A percentile compares a stretch with the other conserved stretches of the same genome.
Evolutionary conservation across 2,329 filamentous ascomycete genomes (phyloP).

Genomic region (Orbilia blumenaviensis): DNA sequence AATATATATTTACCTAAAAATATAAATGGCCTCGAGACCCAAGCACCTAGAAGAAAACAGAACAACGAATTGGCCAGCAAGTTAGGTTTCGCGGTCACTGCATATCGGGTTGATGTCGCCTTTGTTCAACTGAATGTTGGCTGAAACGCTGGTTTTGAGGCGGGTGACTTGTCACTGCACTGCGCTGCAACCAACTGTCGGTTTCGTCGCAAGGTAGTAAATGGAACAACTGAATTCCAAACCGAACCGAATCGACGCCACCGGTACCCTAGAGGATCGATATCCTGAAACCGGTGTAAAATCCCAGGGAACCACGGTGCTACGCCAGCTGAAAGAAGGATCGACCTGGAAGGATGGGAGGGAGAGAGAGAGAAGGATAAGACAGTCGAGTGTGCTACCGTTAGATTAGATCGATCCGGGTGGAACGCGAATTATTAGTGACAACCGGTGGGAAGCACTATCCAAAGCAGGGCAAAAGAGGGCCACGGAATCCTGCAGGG

Average conservation of each 20-base stretch:
- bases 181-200: conserved; percentile 20
- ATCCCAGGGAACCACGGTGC: not conserved
- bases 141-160: conserved; percentile 50
- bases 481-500: not conserved
- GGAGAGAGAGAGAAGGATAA: not conserved
- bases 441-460: not conserved
- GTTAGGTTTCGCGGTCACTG: conserved; percentile 31
- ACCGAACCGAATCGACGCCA: conserved; percentile 5
- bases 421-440: not conserved
- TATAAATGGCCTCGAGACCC: not conserved
- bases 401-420: not conserved
- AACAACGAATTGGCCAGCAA: conserved; percentile 11
- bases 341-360: no score
- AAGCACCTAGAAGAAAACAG: conserved; percentile 7
- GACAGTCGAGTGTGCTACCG: not conserved
- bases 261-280: not conserved
- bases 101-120: conserved; percentile 41
- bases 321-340: not conserved
- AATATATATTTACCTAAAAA: conserved; percentile 35
- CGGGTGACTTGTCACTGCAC: conserved; percentile 15
- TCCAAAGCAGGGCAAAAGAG: not conserved
- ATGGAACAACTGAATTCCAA: conserved; percentile 37
- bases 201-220: conserved; percentile 15
- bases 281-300: conserved; percentile 38
- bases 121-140: conserved; percentile 38